Conservation (phyloP, 495 filamentous ascomycete genomes). For the Clavariopsis aquatica region DNA sequence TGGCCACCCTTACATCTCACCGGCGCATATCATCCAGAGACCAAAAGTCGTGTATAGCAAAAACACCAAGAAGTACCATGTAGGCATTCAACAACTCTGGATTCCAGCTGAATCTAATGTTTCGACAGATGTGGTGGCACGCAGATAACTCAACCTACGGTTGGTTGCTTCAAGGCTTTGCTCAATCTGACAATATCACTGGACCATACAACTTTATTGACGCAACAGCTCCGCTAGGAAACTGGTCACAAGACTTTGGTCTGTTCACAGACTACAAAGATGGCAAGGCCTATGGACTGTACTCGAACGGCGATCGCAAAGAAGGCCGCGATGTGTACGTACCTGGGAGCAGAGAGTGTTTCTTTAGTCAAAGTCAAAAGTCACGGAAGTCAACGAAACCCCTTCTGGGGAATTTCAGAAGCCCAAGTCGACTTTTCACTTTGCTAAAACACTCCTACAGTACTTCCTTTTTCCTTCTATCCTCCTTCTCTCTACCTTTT, state of each 20-base stretch:
- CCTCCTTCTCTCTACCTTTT: no score
- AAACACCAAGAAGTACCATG: conserved; percentile 44
- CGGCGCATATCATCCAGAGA: conserved; percentile 48
- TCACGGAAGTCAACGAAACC: no score
- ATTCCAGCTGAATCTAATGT: neutral
- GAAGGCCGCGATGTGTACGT: conserved; percentile 50
- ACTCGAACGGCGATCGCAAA: conserved; percentile 49
- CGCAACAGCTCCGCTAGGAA: conserved; percentile 49
- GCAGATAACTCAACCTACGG: conserved; percentile 52
- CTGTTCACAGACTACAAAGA: conserved; percentile 51
- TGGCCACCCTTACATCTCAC: conserved; percentile 45
- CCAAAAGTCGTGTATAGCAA: conserved; percentile 51
- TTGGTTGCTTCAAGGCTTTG: conserved; percentile 49
- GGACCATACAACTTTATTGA: conserved; percentile 49
- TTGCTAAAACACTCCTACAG: no score
- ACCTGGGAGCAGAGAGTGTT: no score
- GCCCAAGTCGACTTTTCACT: no score
- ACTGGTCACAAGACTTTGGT: conserved; percentile 54
- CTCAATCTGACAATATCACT: conserved; percentile 44
- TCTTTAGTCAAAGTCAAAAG: no score
- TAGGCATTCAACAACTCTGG: conserved; percentile 14
- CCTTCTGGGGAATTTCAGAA: no score
- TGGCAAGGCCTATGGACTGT: conserved; percentile 48
- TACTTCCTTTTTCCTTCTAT: no score
- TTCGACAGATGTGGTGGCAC: conserved; percentile 52